phyloP scores from a whole-genome alignment of 768 basidiomycete species.

The Chalciporus piperatus region DNA sequence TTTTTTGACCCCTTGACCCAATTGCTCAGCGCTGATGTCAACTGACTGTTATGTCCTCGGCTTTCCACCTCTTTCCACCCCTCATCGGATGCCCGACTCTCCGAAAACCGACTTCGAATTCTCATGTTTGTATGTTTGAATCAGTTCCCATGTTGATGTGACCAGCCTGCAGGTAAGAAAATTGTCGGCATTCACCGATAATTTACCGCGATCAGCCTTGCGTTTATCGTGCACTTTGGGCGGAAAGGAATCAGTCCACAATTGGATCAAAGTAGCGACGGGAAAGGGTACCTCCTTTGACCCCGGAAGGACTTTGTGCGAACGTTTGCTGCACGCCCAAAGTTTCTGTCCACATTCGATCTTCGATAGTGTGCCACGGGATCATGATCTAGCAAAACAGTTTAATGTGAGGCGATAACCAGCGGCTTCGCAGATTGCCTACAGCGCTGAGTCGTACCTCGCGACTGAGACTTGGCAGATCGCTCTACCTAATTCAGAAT shows the following conservation, averaged over 20 bases:
- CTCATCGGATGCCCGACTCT: slow-evolving; percentile 2
- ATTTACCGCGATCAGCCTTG: neutral
- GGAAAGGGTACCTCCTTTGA: too few relatives aligned
- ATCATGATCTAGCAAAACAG: neutral
- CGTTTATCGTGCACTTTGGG: neutral
- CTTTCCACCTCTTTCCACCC: neutral
- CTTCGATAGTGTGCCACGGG: neutral
- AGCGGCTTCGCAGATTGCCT: too few relatives aligned
- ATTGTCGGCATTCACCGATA: neutral
- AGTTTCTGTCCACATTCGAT: neutral
- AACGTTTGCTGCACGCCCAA: neutral
- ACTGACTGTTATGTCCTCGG: too few relatives aligned
- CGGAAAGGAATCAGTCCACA: neutral
- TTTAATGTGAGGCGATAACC: too few relatives aligned
- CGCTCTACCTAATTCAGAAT: slow-evolving; percentile 35
- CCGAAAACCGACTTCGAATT: neutral
- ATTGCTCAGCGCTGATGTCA: too few relatives aligned
- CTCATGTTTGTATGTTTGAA: neutral
- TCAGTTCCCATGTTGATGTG: too few relatives aligned
- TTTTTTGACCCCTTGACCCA: too few relatives aligned
- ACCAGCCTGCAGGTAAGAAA: neutral
- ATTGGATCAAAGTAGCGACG: neutral
- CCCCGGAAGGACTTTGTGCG: neutral
- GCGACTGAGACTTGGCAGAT: slow-evolving; percentile 21
- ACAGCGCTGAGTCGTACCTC: neutral